Percentiles rank a stretch among this genome's conserved stretches.
These are phyloP conservation scores for Cordia subcordata DNA, from an alignment of 257 asterid species.

Conservation along the genomic window DNA sequence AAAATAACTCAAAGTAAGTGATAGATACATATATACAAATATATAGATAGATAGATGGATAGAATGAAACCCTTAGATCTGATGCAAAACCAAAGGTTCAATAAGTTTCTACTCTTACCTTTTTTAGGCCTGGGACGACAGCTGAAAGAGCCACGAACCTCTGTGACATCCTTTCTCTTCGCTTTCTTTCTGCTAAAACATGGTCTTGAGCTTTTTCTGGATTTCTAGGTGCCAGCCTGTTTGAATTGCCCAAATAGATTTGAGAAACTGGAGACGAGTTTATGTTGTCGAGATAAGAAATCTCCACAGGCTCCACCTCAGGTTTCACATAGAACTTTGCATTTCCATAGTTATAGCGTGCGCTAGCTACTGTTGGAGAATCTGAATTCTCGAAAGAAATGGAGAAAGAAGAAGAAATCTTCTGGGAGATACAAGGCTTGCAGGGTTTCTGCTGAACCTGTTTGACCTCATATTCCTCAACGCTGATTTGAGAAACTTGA, in stretches of 20 bases:
- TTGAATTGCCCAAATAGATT: no score
- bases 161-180: slow-evolving; percentile 23
- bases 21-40: no score
- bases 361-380: background rate
- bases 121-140: slow-evolving; percentile 24
- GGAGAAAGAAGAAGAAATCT: background rate
- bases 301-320: background rate
- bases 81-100: no score
- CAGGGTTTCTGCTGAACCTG: background rate
- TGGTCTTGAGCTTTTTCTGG: slow-evolving; percentile 22
- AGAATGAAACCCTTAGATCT: no score
- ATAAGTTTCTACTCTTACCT: slow-evolving; percentile 10
- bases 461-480: background rate
- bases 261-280: no score
- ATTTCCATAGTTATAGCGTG: background rate
- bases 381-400: background rate
- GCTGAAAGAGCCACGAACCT: slow-evolving; percentile 16
- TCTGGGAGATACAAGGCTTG: background rate
- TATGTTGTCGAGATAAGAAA: background rate
- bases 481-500: background rate
- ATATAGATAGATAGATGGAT: no score
- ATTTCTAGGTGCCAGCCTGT: slow-evolving; percentile 3
- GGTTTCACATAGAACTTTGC: background rate
- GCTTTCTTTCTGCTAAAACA: slow-evolving; percentile 23
- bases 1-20: no score